Percentiles rank a stretch among this genome's conserved stretches.
These are phyloP conservation scores for Fusarium avenaceum DNA, from an alignment of 2,329 filamentous ascomycete genomes.

Conservation along the genomic window DNA sequence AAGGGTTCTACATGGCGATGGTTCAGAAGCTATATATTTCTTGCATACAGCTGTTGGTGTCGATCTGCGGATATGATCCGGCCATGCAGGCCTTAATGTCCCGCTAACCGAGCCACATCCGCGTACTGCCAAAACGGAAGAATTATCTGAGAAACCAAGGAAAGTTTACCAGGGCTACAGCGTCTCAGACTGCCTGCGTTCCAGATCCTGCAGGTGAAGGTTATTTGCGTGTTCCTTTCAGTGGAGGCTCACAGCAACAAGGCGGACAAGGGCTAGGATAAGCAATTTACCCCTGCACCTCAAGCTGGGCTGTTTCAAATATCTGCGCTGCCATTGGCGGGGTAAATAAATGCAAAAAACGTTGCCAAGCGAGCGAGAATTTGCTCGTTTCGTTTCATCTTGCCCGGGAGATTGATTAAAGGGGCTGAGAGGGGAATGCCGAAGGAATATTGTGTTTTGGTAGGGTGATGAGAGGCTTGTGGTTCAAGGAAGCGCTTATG, in stretches of 20 bases:
- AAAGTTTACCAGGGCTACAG: background rate
- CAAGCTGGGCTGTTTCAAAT: slow-evolving; percentile 42
- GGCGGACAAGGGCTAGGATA: background rate
- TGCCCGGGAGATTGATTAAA: slow-evolving; percentile 15
- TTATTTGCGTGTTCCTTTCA: slow-evolving; percentile 1
- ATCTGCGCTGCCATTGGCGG: slow-evolving; percentile 33
- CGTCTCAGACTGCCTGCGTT: slow-evolving; percentile 20
- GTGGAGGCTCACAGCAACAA: slow-evolving; percentile 3
- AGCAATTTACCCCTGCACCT: background rate
- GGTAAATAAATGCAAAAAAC: slow-evolving; percentile 5
- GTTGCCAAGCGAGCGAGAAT: background rate
- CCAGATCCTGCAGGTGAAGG: slow-evolving; percentile 16
- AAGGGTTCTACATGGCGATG: background rate
- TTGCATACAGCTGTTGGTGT: background rate
- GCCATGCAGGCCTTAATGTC: slow-evolving; percentile 37
- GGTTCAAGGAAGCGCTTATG: background rate
- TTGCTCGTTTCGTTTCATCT: slow-evolving; percentile 32
- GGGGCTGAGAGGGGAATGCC: background rate
- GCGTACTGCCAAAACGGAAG: background rate
- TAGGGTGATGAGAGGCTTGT: background rate
- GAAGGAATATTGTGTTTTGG: too few relatives aligned
- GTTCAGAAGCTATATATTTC: slow-evolving; percentile 12
- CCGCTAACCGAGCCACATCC: background rate
- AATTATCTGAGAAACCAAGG: slow-evolving; percentile 5
- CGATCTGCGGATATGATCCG: slow-evolving; percentile 3